phyloP scores from a whole-genome alignment of 306 rosid species.

The Dicorynia guianensis region DNA sequence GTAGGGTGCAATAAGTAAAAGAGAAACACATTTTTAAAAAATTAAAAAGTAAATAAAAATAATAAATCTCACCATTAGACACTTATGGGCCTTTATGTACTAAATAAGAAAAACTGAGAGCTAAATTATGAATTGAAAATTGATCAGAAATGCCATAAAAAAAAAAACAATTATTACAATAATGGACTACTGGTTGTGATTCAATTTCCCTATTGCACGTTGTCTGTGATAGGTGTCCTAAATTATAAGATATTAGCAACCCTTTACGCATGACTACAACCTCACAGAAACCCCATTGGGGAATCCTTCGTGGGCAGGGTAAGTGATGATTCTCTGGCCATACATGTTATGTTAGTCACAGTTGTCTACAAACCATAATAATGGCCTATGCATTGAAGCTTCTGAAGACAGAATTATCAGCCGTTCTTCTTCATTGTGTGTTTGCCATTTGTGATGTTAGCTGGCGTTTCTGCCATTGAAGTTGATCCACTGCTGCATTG shows the following conservation, averaged over 20 bases:
- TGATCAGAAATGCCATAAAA: constrained; percentile 11
- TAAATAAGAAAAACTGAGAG: neutral
- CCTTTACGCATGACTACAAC: constrained; percentile 25
- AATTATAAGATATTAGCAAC: constrained; percentile 15
- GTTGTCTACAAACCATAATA: constrained; percentile 17
- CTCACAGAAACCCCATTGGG: constrained; percentile 2
- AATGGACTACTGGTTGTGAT: neutral
- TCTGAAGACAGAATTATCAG: constrained; percentile 31
- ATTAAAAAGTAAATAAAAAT: too few species aligned
- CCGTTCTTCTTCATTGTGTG: constrained; percentile 37
- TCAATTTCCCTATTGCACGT: neutral
- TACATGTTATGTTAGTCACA: constrained; percentile 8
- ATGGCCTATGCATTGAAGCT: constrained; percentile 29
- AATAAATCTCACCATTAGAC: too few species aligned
- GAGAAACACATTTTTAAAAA: too few species aligned
- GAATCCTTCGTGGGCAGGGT: constrained; percentile 11
- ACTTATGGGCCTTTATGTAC: neutral
- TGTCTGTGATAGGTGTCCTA: neutral
- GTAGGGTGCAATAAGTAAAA: too few species aligned
- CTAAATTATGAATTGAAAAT: neutral
- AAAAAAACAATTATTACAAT: constrained; percentile 3
- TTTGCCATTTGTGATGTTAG: constrained; percentile 48
- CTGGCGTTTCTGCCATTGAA: constrained; percentile 40
- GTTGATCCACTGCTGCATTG: constrained; percentile 50
- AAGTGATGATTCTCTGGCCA: constrained; percentile 28